A percentile compares a stretch with the other conserved stretches of the same genome.
Evolutionary conservation across 2,329 filamentous ascomycete genomes (phyloP).

Genomic region (Fusarium euwallaceae): DNA sequence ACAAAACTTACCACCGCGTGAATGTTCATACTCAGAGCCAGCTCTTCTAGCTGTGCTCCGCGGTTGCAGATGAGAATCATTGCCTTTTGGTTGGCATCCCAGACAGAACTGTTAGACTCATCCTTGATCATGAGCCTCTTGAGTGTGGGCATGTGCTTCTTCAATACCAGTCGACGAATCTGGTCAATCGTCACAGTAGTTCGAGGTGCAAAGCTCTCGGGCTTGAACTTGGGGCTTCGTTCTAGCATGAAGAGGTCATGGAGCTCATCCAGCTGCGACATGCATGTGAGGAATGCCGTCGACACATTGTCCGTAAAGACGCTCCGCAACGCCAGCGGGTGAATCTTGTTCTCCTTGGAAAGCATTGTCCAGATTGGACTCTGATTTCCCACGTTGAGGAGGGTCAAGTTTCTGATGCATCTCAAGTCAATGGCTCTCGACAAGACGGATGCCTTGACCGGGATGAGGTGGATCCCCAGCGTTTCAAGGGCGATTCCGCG

Average conservation of each 20-base stretch:
- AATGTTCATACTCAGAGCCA: conserved; percentile 68
- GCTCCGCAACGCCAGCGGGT: conserved; percentile 66
- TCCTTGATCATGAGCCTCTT: conserved; percentile 73
- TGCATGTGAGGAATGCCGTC: conserved; percentile 64
- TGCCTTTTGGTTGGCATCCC: conserved; percentile 70
- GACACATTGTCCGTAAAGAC: conserved; percentile 76
- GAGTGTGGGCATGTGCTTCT: conserved; percentile 68
- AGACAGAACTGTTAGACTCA: conserved; percentile 60
- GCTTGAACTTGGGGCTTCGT: conserved; percentile 62
- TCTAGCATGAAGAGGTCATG: conserved; percentile 73
- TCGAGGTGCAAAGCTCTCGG: conserved; percentile 66
- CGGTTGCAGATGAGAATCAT: conserved; percentile 66
- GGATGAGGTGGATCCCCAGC: conserved; percentile 70
- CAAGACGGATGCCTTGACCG: conserved; percentile 70
- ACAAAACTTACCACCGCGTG: conserved; percentile 63
- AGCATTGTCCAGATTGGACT: conserved; percentile 70
- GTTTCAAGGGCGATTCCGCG: conserved; percentile 69
- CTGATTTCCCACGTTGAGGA: conserved; percentile 75
- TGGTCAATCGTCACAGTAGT: conserved; percentile 67
- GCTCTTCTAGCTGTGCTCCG: conserved; percentile 65
- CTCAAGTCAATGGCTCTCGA: conserved; percentile 68
- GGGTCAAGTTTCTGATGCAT: conserved; percentile 68
- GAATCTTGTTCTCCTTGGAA: conserved; percentile 64
- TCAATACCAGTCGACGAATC: conserved; percentile 69
- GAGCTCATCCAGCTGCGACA: conserved; percentile 65